Conservation (phyloP, 2,329 filamentous ascomycete genomes). For the Huntiella moniliformis region DNA sequence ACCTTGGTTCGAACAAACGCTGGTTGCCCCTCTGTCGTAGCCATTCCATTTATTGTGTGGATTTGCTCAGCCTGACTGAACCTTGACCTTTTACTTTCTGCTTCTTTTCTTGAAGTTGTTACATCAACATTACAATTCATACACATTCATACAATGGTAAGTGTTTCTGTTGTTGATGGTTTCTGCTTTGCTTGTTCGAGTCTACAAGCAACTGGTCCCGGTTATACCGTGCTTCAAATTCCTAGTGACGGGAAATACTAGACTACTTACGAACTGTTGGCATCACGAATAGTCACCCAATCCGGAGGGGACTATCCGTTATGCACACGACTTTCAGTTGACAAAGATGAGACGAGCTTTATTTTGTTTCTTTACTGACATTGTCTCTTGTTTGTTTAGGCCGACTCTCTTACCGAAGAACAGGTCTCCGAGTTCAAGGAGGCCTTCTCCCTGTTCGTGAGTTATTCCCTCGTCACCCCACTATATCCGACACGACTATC, state of each 20-base stretch:
- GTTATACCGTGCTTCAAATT: too few species aligned
- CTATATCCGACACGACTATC: not conserved
- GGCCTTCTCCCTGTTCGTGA: constrained; percentile 98
- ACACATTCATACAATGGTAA: constrained; percentile 10
- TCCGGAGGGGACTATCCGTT: too few species aligned
- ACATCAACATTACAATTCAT: not conserved
- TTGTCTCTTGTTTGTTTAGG: constrained; percentile 31
- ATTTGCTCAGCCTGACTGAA: constrained; percentile 5
- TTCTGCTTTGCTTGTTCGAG: not conserved
- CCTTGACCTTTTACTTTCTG: constrained; percentile 4
- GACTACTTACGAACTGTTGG: too few species aligned
- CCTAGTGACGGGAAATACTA: too few species aligned
- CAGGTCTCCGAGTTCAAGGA: constrained; percentile 99
- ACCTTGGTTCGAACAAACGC: too few species aligned
- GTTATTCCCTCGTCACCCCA: constrained; percentile 20
- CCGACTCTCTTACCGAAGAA: constrained; percentile 97
- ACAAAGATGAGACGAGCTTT: constrained; percentile 1
- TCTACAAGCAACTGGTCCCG: too few species aligned
- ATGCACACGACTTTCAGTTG: not conserved
- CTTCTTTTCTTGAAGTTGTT: constrained; percentile 3
- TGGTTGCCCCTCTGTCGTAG: too few species aligned
- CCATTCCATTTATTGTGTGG: not conserved
- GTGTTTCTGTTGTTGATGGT: not conserved
- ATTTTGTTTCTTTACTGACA: not conserved
- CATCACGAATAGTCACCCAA: too few species aligned